These are phyloP conservation scores for Solanum paucissectum DNA, from an alignment of 257 asterid species.

Conservation along the genomic window DNA sequence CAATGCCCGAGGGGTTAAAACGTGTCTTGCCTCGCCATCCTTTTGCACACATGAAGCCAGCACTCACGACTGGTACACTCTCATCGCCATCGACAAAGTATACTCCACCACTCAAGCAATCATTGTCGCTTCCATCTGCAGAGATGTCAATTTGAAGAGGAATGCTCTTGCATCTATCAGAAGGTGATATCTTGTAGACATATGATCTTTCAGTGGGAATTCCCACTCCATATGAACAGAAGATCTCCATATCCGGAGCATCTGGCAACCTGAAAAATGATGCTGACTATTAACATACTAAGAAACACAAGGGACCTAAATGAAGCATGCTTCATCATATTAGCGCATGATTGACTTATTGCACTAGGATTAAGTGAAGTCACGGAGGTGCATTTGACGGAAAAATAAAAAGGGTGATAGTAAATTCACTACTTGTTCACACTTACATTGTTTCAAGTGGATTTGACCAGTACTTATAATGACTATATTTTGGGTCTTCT, in stretches of 20 bases:
- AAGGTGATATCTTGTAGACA: conserved; percentile 54
- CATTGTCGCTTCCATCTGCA: conserved; percentile 39
- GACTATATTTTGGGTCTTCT: conserved; percentile 63
- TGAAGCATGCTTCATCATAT: not conserved
- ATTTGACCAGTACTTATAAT: conserved; percentile 88
- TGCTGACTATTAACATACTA: not conserved
- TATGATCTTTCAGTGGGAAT: conserved; percentile 81
- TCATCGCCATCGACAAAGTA: conserved; percentile 75
- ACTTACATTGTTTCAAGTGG: conserved; percentile 86
- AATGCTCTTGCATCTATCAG: conserved; percentile 51
- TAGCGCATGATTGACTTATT: not conserved
- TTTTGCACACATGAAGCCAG: conserved; percentile 86
- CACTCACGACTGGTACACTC: conserved; percentile 54
- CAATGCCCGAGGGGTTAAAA: conserved; percentile 69
- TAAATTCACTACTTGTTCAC: not conserved
- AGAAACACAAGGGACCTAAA: not conserved
- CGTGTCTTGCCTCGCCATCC: conserved; percentile 78
- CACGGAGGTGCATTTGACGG: not conserved
- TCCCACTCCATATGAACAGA: conserved; percentile 73
- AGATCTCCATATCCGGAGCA: conserved; percentile 87
- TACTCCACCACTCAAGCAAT: conserved; percentile 76
- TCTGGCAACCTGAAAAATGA: conserved; percentile 54
- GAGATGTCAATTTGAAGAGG: conserved; percentile 81
- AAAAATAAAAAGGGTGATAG: not conserved
- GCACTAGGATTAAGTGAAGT: not conserved